Evolutionary conservation across 2,329 filamentous ascomycete genomes (phyloP), one percentile per base, ranked within the genome.

Genomic region (Corynespora cassiicola): DNA sequence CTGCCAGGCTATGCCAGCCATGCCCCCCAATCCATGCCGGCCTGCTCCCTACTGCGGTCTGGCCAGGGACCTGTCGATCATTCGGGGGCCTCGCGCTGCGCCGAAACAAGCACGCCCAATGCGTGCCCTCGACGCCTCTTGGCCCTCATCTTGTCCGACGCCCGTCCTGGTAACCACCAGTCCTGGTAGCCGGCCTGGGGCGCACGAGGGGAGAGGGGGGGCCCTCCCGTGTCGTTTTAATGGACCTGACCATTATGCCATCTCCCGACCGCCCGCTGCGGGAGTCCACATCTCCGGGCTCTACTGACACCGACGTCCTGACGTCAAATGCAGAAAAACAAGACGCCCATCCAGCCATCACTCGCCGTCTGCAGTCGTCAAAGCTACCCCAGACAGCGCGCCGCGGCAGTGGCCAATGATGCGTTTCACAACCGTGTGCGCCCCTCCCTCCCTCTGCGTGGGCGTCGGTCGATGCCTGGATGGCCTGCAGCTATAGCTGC

Each of bases 71-170:
- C 24, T 36, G 50, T 44, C 50, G 47, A 50, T 50, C 46, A 36
- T 31, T 38, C 31, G 23, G 30, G 34, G 27, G 31, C n/a, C 11
- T 18, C 38, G 29, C 36, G 35, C 22, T 39, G 19, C 47, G 35
- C 41, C 43, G 43, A 51, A 47, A 47, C 47, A 41, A 26, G 40
- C 28, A 12, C n/a, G 36, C 45, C 44, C 45, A 44, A 45, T 23
- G 40, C 40, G 29, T 35, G n/a, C 25, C 29, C 11, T n/a, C 28
- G n/a, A n/a, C 9, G 10, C n/a, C n/a, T 7, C 32, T 43, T 43
- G 46, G 42, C 34, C 40, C 34, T 43, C 36, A 22, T 43, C 40
- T 39, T 38, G 23, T 28, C 36, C 30, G n/a, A n/a, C n/a, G n/a
- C n/a, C n/a, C n/a, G n/a, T n/a, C n/a, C n/a, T n/a, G n/a, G n/a